Evolutionary conservation across 1,284 basidiomycete species (phyloP).

Genomic region (Cutaneotrichosporon cutaneum): DNA sequence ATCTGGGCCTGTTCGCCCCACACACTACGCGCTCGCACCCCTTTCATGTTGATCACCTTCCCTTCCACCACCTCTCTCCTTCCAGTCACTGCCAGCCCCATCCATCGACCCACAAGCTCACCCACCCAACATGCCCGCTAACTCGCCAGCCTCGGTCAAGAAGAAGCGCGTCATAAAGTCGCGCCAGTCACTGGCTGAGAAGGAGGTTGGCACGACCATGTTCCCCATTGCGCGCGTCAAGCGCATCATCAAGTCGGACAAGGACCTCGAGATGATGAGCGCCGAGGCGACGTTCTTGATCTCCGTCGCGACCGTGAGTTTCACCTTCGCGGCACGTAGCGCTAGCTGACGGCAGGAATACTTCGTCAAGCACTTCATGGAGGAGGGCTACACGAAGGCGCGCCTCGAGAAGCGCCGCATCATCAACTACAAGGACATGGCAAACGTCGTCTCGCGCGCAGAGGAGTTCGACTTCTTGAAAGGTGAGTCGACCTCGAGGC

Average conservation of each 20-base stretch:
- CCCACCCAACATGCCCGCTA: background rate
- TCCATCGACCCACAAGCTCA: background rate
- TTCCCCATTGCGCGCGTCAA: conserved; percentile 53
- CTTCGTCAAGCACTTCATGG: conserved; percentile 53
- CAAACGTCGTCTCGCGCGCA: conserved; percentile 40
- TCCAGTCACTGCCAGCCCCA: background rate
- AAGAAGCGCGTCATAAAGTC: conserved; percentile 43
- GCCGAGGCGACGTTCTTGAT: conserved; percentile 55
- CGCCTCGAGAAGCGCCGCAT: conserved; percentile 51
- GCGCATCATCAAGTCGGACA: conserved; percentile 55
- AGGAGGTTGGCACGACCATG: conserved; percentile 47
- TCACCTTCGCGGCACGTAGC: background rate
- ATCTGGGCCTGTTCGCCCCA: background rate
- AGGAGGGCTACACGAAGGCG: conserved; percentile 52
- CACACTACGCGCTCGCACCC: background rate
- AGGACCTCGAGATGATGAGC: conserved; percentile 53
- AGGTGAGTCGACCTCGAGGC: conserved; percentile 30
- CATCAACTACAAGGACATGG: conserved; percentile 53
- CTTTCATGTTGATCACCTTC: background rate
- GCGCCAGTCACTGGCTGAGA: conserved; percentile 48
- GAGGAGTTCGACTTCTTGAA: conserved; percentile 50
- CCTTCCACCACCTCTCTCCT: background rate
- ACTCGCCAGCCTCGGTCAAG: conserved; percentile 23
- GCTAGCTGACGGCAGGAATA: conserved; percentile 41
- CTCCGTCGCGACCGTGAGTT: conserved; percentile 44